A percentile compares a stretch with the other conserved stretches of the same genome.
phyloP scores from a whole-genome alignment of 2,329 filamentous ascomycete genomes.

The Aspergillus sp. region DNA sequence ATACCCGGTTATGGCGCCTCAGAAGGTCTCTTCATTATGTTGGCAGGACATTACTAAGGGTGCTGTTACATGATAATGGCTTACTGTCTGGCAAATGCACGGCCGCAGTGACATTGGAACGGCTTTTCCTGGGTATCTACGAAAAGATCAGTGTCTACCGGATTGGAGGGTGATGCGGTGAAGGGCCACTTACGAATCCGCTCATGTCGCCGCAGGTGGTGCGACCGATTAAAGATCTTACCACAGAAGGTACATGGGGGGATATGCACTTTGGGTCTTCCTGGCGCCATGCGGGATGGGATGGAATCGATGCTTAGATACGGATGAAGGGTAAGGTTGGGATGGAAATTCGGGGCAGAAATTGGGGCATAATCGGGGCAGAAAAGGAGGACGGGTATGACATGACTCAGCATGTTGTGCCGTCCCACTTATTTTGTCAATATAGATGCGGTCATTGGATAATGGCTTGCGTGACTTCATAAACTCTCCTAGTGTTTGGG shows the following conservation, averaged over 20 bases:
- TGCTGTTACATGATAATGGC: neutral
- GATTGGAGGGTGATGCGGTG: neutral
- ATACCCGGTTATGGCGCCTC: neutral
- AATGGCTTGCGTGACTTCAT: too few species aligned
- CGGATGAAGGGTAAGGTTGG: neutral
- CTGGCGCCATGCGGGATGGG: neutral
- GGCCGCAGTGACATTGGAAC: conserved; percentile 19
- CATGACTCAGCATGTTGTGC: neutral
- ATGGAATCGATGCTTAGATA: neutral
- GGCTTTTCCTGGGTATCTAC: conserved; percentile 39
- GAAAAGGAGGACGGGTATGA: neutral
- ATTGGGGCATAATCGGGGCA: neutral
- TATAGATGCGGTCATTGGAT: too few species aligned
- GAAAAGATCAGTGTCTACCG: neutral
- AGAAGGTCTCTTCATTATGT: neutral
- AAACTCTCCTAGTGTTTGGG: too few species aligned
- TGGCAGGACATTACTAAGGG: neutral
- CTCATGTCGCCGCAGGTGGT: conserved; percentile 38
- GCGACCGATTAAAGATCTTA: conserved; percentile 35
- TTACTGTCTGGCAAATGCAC: neutral
- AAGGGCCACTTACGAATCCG: conserved; percentile 15
- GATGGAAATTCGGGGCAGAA: neutral
- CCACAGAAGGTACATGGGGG: conserved; percentile 32
- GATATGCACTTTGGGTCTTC: neutral
- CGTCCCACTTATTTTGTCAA: neutral